Base-by-base conservation (phyloP, 2,329 filamentous ascomycete genomes). In the Aspergillus pseudoterreus region DNA sequence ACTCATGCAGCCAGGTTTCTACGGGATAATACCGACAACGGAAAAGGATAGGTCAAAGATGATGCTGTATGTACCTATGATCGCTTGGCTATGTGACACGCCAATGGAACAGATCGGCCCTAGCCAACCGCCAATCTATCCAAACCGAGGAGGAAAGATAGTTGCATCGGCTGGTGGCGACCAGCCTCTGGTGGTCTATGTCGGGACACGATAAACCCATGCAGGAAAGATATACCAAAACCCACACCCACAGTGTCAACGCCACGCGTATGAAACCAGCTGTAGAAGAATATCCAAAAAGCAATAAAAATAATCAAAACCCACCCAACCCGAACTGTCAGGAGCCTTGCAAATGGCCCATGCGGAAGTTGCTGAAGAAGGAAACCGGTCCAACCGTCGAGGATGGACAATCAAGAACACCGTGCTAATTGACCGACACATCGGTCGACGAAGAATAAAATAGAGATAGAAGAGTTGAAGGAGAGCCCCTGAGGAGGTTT, bases 381-480 rank as follows among this genome's bases (percentile, higher is more conserved):
- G 43, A 47, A 38, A 38, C 35, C 35, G 15, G 12, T 30, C 27
- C 27, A 11, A 30, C 9, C 27, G 27, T 30, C 27, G 27, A 54
- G 45, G 41, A 21, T 36, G 27, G 17, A 43, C 44, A 6, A 54
- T 47, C 50, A 47, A 38, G 52, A 64, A 67, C 65, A 68, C 65
- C 65, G 57, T 58, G 63, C 65, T 67, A 68, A 68, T 59, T 30
- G 27, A 30, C 3, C 27, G 27, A 30, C 27, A 30, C 27, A 8
- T 10, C 27, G 8, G 27, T 30, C 27, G 27, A 30, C 27, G 27
- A 30, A 30, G 27, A 11, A 30, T 11, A 30, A 11, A 30, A 30
- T 22, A 22, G 22, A 30, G 27, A 30, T 30, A 27, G 9, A 9
- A 9, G 24, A n/a, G 24, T 27, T 27, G 32, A 14, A 32, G 10